A percentile compares a stretch with the other conserved stretches of the same genome.
Conservation (phyloP, 192 early-diverging fungal genomes). For the Helicostylum pulchrum region DNA sequence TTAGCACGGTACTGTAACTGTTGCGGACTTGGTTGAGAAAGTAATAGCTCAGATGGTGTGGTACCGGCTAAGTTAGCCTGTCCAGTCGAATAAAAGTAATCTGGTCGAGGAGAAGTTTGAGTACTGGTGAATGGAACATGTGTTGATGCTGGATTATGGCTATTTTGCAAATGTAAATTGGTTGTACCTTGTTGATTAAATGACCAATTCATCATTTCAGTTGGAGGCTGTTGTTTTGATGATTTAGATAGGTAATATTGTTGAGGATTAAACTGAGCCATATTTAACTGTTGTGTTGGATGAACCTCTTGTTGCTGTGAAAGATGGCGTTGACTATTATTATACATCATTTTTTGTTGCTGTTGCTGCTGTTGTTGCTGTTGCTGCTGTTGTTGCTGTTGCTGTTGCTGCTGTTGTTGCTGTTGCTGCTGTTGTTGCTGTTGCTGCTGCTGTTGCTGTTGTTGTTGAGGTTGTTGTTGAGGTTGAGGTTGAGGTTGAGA, state of each 20-base stretch:
- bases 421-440: slow-evolving; percentile 5
- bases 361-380: background rate
- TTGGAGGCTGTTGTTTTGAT: too few species aligned
- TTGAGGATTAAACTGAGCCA: too few species aligned
- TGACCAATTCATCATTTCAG: too few species aligned
- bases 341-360: background rate
- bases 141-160: background rate
- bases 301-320: background rate
- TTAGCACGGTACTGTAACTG: too few species aligned
- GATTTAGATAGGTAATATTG: too few species aligned
- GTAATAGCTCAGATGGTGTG: background rate
- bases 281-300: too few species aligned
- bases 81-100: slow-evolving; percentile 4
- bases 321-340: background rate
- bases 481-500: background rate
- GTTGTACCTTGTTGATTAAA: too few species aligned
- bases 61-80: background rate
- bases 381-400: background rate
- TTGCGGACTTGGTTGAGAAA: too few species aligned
- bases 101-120: background rate
- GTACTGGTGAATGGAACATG: background rate
- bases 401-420: background rate
- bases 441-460: slow-evolving; percentile 5
- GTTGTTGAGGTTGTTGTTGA: background rate
- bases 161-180: too few species aligned